Evolutionary conservation across 2,329 filamentous ascomycete species (phyloP), one percentile per base, ranked within the genome.

Genomic region (Aspergillus versicolor): DNA sequence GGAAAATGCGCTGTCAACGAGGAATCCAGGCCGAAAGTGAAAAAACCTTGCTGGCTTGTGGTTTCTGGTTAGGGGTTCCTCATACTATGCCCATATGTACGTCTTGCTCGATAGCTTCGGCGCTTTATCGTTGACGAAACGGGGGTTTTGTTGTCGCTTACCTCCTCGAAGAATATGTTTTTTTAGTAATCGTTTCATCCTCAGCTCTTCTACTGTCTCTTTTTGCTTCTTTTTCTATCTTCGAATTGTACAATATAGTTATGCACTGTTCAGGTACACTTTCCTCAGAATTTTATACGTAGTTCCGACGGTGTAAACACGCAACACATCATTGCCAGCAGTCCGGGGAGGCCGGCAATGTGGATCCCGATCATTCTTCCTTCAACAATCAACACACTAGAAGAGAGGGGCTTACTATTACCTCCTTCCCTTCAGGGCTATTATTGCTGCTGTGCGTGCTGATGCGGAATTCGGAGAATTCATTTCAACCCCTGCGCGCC

Each of bases 31-130:
- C 22, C 17, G 32, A 51, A 57, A 34, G 7, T 37, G 22, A 57
- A 46, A 49, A 42, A 55, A n/a, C 27, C 50, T 13, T 40, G 38
- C 21, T 60, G 60, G 58, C 30, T 57, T 13, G 50, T 37, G 34
- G 34, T 30, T 30, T 30, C 27, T 54, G 7, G 50, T 57, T 22
- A 57, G 55, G 11, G 44, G 55, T 24, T 17, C 27, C n/a, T 46
- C 27, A 50, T 46, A 6, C 13, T 30, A 8, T 30, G 9, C 27
- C 27, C 27, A 30, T 30, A 30, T 30, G 3, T 11, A 11, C 27
- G 9, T 30, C 27, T 11, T 30, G 27, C 9, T 30, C n/a, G 40
- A 21, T 5, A 5, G n/a, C 9, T 5, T 19, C 40, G 17, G 1
- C n/a, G 17, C 40, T 17, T 42, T 21, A 4, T 42, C 2, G 17